Conservation (phyloP, 352 stramenopile species). For the Phytophthora chlamydospora region DNA sequence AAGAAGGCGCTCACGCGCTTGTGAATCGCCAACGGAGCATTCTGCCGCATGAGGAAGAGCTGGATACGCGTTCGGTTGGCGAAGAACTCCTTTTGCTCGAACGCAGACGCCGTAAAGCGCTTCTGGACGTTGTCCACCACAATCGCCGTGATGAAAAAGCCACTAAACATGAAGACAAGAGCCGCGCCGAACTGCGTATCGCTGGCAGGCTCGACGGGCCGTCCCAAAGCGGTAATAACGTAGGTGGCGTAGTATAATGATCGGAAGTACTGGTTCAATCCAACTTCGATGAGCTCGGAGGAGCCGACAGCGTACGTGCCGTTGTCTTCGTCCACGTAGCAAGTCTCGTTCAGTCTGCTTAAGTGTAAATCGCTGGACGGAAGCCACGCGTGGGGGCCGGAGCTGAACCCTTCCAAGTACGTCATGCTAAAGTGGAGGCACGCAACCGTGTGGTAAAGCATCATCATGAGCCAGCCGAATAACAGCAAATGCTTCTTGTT, state of each 20-base stretch:
- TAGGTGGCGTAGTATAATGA: slow-evolving; percentile 71
- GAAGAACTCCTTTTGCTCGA: slow-evolving; percentile 81
- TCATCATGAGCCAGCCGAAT: slow-evolving; percentile 50
- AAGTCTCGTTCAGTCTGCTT: slow-evolving; percentile 36
- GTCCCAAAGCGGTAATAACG: slow-evolving; percentile 55
- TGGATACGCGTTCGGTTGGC: slow-evolving; percentile 62
- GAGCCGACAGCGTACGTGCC: slow-evolving; percentile 30
- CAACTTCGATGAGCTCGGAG: slow-evolving; percentile 30
- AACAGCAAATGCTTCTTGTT: slow-evolving; percentile 59
- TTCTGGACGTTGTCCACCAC: slow-evolving; percentile 84
- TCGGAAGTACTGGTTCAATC: slow-evolving; percentile 59
- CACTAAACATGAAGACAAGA: slow-evolving; percentile 72
- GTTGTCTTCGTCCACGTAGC: slow-evolving; percentile 35
- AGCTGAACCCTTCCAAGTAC: slow-evolving; percentile 67
- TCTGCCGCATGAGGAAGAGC: slow-evolving; percentile 71
- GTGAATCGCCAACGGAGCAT: slow-evolving; percentile 58
- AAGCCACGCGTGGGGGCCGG: slow-evolving; percentile 46
- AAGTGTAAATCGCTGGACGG: slow-evolving; percentile 56
- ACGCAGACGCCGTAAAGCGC: slow-evolving; percentile 70
- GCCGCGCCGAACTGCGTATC: slow-evolving; percentile 58
- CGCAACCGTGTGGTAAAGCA: slow-evolving; percentile 66
- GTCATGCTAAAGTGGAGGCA: slow-evolving; percentile 70
- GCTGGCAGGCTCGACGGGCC: slow-evolving; percentile 55
- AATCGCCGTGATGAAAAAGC: slow-evolving; percentile 76
- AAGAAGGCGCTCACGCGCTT: slow-evolving; percentile 73